Base-by-base conservation (phyloP, 2,329 filamentous ascomycete genomes). In the Fusarium sororula region DNA sequence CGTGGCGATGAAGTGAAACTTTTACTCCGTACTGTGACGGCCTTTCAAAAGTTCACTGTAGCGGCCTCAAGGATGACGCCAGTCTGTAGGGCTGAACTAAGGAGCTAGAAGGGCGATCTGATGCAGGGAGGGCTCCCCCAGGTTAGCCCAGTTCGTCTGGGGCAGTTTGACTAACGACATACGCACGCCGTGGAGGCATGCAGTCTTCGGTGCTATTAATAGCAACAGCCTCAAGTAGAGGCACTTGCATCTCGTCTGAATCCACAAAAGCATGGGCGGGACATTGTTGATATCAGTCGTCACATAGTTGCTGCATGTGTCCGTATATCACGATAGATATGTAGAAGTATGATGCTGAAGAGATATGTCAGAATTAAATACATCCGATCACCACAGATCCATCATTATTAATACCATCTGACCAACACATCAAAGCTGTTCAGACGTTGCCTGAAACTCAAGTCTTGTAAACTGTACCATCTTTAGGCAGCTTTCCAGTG, bases 401-500 rank as follows among this genome's bases (percentile, higher is more conserved):
- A 28, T 11, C 55, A 12, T 44, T 12, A 54, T 24, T 22, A 18
- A 32, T 17, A 24, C 6, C 8, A 24, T 20, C 11, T 7, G 30
- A 6, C 17, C 17, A 14, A 13, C 5, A 9, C 5, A 6, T n/a
- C 57, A 14, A 17, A 51, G 30, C 3, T 8, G 10, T n/a, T 37
- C 18, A 14, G 28, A n/a, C 8, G 17, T 20, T 11, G 7, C 18
- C 20, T 7, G n/a, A 10, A 1, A 39, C 18, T 45, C 48, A 79
- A 7, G 62, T 70, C 41, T 60, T 61, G 32, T 74, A 79, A 11
- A 75, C 56, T 22, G 73, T 70, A 0, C 77, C 77, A 42, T 79
- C 76, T 17, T 38, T 61, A 2, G 77, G 77, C 18, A 79, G 17
- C n/a, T 63, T 66, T 3, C 77, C 77, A 11, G 51, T 77, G 18